phyloP scores from a whole-genome alignment of 306 rosid genomes.

The Myrica gale region DNA sequence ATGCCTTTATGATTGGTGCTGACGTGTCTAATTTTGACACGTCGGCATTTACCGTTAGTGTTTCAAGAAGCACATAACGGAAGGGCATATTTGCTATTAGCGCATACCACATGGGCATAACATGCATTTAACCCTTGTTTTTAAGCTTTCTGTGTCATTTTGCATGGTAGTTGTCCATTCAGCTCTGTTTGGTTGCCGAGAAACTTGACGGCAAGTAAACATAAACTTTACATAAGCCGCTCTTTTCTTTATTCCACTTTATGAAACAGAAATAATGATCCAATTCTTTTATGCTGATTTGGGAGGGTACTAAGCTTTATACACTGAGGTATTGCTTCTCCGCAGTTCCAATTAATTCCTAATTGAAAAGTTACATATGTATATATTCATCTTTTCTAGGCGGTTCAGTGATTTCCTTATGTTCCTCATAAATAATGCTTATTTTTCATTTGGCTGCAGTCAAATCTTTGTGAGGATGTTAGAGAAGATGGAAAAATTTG shows the following conservation, averaged over 20 bases:
- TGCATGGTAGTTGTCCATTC: constrained; percentile 3
- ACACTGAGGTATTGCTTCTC: neutral
- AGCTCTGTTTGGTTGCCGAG: constrained; percentile 22
- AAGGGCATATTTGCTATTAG: no score
- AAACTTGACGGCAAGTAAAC: neutral
- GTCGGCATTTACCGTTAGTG: no score
- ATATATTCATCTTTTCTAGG: neutral
- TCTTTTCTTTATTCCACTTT: neutral
- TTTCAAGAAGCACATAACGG: no score
- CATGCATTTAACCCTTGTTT: no score
- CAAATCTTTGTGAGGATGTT: constrained; percentile 51
- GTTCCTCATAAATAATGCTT: neutral
- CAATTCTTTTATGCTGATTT: neutral
- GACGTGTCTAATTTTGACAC: no score
- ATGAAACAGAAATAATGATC: neutral
- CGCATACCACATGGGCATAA: no score
- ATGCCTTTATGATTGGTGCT: no score
- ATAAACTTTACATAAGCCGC: no score
- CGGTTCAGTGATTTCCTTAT: neutral
- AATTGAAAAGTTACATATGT: neutral
- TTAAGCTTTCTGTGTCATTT: constrained; percentile 21
- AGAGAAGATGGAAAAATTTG: constrained; percentile 60
- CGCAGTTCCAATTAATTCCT: neutral
- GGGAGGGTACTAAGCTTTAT: neutral
- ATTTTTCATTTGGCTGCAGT: constrained; percentile 4